phyloP scores from a whole-genome alignment of 768 basidiomycete genomes.

The Suillus hirtellus region DNA sequence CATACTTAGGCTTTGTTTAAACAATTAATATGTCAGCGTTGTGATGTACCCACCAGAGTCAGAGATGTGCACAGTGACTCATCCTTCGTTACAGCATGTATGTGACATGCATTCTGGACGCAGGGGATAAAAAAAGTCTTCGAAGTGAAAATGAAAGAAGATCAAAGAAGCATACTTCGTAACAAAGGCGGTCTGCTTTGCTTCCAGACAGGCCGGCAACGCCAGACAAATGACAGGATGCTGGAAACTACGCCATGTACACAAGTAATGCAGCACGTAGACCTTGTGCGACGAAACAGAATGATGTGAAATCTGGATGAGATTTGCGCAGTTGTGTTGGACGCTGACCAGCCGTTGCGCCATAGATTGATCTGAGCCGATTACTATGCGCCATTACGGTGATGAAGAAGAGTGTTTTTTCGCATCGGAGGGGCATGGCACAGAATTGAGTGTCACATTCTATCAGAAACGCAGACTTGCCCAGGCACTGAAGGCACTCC shows the following conservation, averaged over 20 bases:
- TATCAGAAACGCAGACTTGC: conserved; percentile 1
- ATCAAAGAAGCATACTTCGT: conserved; percentile 8
- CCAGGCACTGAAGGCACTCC: not conserved
- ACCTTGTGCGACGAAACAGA: conserved; percentile 1
- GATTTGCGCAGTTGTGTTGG: not conserved
- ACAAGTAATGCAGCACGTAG: not conserved
- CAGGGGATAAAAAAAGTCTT: not conserved
- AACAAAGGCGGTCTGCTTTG: conserved; percentile 1
- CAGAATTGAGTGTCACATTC: not conserved
- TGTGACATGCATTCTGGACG: not conserved
- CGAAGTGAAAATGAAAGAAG: conserved; percentile 7
- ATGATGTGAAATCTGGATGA: conserved; percentile 4
- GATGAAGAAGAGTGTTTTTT: not conserved
- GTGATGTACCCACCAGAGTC: not conserved
- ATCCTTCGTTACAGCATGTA: not conserved
- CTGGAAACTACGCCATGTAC: not conserved
- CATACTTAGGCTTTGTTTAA: conserved; percentile 6
- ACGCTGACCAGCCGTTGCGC: not conserved
- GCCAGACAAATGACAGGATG: conserved; percentile 1
- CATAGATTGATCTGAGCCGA: conserved; percentile 3
- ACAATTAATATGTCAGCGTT: not conserved
- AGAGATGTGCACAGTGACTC: not conserved
- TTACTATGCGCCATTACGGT: conserved; percentile 1
- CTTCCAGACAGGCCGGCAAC: not conserved
- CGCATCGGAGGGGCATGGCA: not conserved